These are phyloP conservation scores for Trichopus zeylanicus DNA, from an alignment of 116 monocot genomes.

Conservation along the genomic window DNA sequence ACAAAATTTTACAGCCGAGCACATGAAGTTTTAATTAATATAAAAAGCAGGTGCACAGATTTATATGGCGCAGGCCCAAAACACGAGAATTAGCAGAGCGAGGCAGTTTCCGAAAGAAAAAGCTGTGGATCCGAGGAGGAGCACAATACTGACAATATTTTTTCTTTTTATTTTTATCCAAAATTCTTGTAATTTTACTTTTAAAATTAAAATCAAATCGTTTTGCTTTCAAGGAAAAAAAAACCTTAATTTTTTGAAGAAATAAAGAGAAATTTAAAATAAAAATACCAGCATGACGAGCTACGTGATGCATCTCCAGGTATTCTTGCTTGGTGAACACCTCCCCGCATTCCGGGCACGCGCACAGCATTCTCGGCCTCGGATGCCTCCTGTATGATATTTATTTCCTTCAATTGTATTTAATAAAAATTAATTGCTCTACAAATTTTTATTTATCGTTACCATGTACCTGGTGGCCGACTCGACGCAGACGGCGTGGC, in stretches of 20 bases:
- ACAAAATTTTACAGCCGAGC: too few species aligned
- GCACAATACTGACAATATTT: too few species aligned
- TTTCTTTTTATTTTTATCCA: too few species aligned
- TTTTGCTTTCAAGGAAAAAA: background rate
- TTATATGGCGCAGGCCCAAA: background rate
- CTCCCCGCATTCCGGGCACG: constrained; percentile 78
- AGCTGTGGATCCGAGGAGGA: too few species aligned
- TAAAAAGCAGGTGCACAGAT: background rate
- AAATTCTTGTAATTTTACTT: too few species aligned
- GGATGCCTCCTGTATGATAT: constrained; percentile 51
- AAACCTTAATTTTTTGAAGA: background rate
- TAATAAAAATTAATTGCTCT: too few species aligned
- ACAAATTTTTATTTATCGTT: too few species aligned
- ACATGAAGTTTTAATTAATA: too few species aligned
- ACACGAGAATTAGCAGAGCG: background rate
- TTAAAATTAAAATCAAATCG: too few species aligned
- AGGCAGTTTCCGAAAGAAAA: background rate
- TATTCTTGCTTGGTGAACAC: constrained; percentile 77
- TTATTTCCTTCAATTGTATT: too few species aligned
- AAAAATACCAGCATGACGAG: constrained; percentile 69
- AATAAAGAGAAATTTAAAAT: background rate
- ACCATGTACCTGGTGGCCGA: constrained; percentile 20
- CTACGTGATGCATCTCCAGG: constrained; percentile 69
- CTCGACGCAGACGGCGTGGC: constrained; percentile 57
- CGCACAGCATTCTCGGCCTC: constrained; percentile 49